Conservation (phyloP, 176 grass and related monocot genomes). For the Dactylis glomerata region DNA sequence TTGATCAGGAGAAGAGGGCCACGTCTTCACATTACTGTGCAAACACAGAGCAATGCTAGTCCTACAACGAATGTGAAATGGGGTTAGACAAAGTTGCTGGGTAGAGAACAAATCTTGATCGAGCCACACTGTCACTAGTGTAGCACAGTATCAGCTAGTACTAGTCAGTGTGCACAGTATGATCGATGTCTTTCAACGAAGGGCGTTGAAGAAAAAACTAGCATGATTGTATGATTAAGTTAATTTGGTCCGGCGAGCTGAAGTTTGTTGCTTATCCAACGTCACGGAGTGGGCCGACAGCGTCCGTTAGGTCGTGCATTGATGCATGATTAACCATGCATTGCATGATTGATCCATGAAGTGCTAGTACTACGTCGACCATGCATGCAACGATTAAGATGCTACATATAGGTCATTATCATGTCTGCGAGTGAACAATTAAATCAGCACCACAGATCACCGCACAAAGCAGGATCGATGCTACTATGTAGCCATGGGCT, state of each 20-base stretch:
- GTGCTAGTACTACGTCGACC: neutral
- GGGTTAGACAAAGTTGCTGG: too few relatives aligned
- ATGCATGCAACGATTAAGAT: neutral
- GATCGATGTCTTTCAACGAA: too few relatives aligned
- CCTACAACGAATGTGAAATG: too few relatives aligned
- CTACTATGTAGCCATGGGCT: neutral
- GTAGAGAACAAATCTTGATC: neutral
- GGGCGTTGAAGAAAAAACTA: too few relatives aligned
- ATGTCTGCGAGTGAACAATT: neutral
- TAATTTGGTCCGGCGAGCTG: neutral
- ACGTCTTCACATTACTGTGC: conserved; percentile 23
- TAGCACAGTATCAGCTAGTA: neutral
- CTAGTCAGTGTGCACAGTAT: too few relatives aligned
- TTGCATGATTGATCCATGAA: neutral
- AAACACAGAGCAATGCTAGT: neutral
- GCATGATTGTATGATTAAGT: neutral
- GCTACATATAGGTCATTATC: conserved; percentile 5
- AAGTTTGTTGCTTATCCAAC: conserved; percentile 21
- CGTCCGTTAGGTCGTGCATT: neutral
- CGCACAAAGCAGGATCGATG: neutral
- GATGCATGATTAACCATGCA: neutral
- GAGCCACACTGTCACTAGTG: too few relatives aligned
- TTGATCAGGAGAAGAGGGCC: neutral
- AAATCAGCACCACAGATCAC: neutral
- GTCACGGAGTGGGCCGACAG: neutral